A percentile compares a stretch with the other conserved stretches of the same genome.
Evolutionary conservation across 306 rosid genomes (phyloP).

Genomic region (Inga leiocalycina): DNA sequence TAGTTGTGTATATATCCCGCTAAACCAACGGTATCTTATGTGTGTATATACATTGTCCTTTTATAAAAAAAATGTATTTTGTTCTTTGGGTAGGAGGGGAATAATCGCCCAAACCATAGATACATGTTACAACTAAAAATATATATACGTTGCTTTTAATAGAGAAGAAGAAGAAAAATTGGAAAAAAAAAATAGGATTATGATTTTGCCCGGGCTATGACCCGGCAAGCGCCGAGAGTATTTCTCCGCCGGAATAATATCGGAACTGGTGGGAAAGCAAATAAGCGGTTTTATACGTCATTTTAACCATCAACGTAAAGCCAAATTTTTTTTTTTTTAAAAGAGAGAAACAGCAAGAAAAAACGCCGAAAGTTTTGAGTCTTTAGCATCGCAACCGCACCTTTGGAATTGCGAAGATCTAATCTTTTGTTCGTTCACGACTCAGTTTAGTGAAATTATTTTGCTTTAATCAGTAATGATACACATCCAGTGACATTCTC

Average conservation of each 20-base stretch:
- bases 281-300: background rate
- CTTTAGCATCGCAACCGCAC: background rate
- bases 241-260: background rate
- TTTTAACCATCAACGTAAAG: background rate
- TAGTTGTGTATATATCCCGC: no score
- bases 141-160: no score
- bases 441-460: background rate
- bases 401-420: slow-evolving; percentile 6
- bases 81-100: no score
- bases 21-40: no score
- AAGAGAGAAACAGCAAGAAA: background rate
- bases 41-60: no score
- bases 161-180: no score
- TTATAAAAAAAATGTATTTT: no score
- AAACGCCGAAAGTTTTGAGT: background rate
- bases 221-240: no score
- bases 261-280: background rate
- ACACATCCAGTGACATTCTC: slow-evolving; percentile 30
- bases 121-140: no score
- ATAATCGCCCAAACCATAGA: no score
- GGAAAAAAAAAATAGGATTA: no score
- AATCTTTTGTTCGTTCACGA: background rate
- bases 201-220: no score
- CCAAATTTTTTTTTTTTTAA: background rate
- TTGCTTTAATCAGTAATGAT: background rate